These are phyloP conservation scores for Grifola frondosa DNA, from an alignment of 1,284 basidiomycete species.

Conservation along the genomic window DNA sequence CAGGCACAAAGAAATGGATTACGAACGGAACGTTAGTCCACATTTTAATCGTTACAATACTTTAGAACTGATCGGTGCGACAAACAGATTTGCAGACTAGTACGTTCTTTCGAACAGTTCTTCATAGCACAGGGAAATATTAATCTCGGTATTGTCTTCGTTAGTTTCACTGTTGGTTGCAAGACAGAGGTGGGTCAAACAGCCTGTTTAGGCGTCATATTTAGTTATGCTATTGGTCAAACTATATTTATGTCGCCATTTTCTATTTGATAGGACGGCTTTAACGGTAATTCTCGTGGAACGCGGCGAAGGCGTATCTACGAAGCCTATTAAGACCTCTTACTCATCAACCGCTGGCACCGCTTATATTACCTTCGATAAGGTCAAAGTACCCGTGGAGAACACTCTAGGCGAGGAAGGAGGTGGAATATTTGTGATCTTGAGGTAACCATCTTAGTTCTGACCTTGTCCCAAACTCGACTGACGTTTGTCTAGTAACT, in stretches of 20 bases:
- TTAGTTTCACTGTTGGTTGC: conserved; percentile 65
- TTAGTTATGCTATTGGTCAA: conserved; percentile 34
- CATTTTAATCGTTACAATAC: background rate
- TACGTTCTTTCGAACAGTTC: conserved; percentile 17
- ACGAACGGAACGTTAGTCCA: conserved; percentile 70
- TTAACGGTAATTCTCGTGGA: conserved; percentile 85
- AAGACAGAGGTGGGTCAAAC: conserved; percentile 45
- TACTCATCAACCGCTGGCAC: conserved; percentile 81
- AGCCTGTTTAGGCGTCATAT: background rate
- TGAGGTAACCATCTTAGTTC: conserved; percentile 38
- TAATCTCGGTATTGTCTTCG: background rate
- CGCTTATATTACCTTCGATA: conserved; percentile 85
- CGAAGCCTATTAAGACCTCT: conserved; percentile 82
- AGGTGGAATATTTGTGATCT: conserved; percentile 79
- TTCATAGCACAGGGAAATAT: background rate
- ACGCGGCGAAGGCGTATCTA: conserved; percentile 76
- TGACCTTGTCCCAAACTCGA: background rate
- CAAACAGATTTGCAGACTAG: conserved; percentile 49
- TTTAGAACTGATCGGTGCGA: background rate
- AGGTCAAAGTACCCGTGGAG: conserved; percentile 83
- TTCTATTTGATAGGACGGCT: conserved; percentile 57
- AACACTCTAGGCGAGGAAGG: conserved; percentile 86
- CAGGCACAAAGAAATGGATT: conserved; percentile 85
- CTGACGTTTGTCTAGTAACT: conserved; percentile 43
- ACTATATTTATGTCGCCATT: background rate